phyloP scores from a whole-genome alignment of 768 basidiomycete genomes.

The Termitomyces heimii region DNA sequence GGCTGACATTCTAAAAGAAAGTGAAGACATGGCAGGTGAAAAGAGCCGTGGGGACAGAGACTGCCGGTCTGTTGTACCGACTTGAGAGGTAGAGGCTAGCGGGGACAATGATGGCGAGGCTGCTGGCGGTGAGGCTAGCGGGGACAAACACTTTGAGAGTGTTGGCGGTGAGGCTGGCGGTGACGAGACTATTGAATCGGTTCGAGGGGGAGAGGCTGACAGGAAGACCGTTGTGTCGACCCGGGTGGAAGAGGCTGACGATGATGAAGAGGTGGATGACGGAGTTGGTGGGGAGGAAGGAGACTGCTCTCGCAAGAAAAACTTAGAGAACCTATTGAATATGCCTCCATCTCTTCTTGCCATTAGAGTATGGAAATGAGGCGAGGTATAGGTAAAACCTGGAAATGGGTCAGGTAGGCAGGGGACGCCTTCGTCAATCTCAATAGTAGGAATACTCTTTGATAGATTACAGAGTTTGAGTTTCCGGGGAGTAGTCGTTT shows the following conservation, averaged over 20 bases:
- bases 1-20: background rate
- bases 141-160: too few relatives aligned
- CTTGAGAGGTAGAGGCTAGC: too few relatives aligned
- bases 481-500: constrained; percentile 1
- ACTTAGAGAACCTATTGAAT: background rate
- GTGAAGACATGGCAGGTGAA: background rate
- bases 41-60: too few relatives aligned
- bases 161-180: too few relatives aligned
- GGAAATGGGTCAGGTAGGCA: background rate
- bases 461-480: background rate
- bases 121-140: too few relatives aligned
- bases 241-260: background rate
- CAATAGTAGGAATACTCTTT: background rate
- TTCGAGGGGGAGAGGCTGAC: too few relatives aligned
- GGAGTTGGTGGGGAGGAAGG: background rate
- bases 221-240: too few relatives aligned
- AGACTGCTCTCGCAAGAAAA: background rate
- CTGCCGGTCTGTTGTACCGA: too few relatives aligned
- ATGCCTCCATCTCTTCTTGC: background rate
- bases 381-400: background rate
- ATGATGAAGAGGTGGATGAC: background rate
- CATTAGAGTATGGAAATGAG: background rate
- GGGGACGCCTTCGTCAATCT: background rate
- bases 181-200: too few relatives aligned
- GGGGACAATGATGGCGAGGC: background rate